Conservation (phyloP, 2,329 filamentous ascomycete genomes). For the Purpureocillium lavendulum region DNA sequence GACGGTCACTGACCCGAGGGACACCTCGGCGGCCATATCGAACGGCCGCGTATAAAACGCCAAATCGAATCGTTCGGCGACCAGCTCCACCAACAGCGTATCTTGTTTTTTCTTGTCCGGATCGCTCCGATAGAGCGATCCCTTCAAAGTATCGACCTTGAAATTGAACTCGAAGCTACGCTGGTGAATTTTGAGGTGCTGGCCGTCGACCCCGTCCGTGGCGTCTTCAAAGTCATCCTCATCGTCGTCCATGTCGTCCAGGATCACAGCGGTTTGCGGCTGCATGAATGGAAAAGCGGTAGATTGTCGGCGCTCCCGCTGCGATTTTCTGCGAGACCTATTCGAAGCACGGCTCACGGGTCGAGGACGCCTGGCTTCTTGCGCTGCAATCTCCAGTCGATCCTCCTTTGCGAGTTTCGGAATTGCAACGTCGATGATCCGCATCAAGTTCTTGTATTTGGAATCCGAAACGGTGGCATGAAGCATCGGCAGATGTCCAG, state of each 20-base stretch:
- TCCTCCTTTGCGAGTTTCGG: constrained; percentile 59
- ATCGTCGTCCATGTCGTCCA: constrained; percentile 67
- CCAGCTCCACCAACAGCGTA: constrained; percentile 76
- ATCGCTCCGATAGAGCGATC: constrained; percentile 83
- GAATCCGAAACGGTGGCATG: constrained; percentile 88
- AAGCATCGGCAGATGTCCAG: constrained; percentile 83
- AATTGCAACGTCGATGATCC: constrained; percentile 87
- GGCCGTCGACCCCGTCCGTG: constrained; percentile 43
- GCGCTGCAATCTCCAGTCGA: constrained; percentile 11
- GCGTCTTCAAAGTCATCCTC: constrained; percentile 62
- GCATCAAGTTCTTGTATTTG: constrained; percentile 97
- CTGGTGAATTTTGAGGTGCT: constrained; percentile 69
- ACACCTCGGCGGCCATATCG: constrained; percentile 89
- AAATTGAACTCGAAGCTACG: constrained; percentile 96
- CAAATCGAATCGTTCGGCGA: constrained; percentile 82
- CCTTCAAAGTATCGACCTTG: constrained; percentile 86
- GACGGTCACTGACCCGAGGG: constrained; percentile 76
- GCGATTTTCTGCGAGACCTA: constrained; percentile 33
- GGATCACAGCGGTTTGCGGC: constrained; percentile 66
- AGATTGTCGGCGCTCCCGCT: constrained; percentile 49
- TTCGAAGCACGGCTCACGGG: constrained; percentile 37
- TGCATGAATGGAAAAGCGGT: constrained; percentile 67
- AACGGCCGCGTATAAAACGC: constrained; percentile 82
- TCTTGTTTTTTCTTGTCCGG: constrained; percentile 69
- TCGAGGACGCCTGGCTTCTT: constrained; percentile 30